Conservation (phyloP, 371 early-diverging fungal genomes). For the Mucor lusitanicus region DNA sequence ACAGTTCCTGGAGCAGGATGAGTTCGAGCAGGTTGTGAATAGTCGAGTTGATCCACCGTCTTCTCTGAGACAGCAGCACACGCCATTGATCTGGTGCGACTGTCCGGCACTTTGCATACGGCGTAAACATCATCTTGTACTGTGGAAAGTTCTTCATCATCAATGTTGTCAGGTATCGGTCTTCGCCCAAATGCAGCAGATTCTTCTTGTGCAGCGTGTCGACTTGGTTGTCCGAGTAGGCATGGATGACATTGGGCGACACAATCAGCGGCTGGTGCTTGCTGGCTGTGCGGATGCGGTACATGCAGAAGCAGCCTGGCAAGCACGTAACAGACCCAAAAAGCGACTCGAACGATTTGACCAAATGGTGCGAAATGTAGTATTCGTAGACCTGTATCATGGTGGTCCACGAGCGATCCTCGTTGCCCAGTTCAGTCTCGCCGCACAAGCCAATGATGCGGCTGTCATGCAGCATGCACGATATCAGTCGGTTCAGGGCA, state of each 20-base stretch:
- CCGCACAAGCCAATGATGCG: constrained; percentile 91
- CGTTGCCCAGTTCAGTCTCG: constrained; percentile 88
- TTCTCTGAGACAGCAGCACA: constrained; percentile 81
- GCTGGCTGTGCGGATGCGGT: constrained; percentile 82
- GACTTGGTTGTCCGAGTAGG: constrained; percentile 95
- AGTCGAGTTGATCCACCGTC: constrained; percentile 98
- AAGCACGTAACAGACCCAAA: constrained; percentile 97
- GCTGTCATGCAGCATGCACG: constrained; percentile 81
- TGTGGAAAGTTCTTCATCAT: constrained; percentile 98
- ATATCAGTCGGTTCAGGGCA: constrained; percentile 79
- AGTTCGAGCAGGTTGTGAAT: constrained; percentile 95
- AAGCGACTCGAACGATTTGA: constrained; percentile 98
- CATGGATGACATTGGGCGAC: constrained; percentile 84
- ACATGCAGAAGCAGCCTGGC: constrained; percentile 97
- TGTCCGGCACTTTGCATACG: constrained; percentile 91
- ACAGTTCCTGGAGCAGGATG: constrained; percentile 79
- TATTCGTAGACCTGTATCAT: constrained; percentile 99
- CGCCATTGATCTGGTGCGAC: constrained; percentile 92
- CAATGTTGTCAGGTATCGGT: constrained; percentile 95
- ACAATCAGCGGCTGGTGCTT: constrained; percentile 90
- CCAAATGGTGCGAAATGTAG: constrained; percentile 97
- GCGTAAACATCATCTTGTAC: constrained; percentile 95
- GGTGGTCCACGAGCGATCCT: constrained; percentile 89
- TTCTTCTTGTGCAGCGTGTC: constrained; percentile 98
- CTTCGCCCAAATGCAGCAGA: constrained; percentile 81